Conservation (phyloP, 768 basidiomycete species). For the Lactifluus rugatus region DNA sequence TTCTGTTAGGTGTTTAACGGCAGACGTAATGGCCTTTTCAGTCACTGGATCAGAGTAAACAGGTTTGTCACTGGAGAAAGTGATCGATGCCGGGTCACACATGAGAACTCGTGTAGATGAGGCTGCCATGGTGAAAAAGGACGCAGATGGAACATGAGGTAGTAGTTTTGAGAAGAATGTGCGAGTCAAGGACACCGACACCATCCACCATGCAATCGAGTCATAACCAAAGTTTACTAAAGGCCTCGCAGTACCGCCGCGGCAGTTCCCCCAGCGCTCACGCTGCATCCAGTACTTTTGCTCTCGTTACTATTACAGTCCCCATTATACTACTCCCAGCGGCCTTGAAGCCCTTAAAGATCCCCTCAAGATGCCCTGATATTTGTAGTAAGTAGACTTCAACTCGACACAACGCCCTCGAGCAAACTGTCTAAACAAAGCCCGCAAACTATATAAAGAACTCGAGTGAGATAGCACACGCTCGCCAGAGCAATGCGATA, state of each 20-base stretch:
- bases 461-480: not conserved
- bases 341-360: too few species aligned
- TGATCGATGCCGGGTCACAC: constrained; percentile 56
- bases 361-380: too few species aligned
- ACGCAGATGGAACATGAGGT: not conserved
- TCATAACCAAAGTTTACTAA: not conserved
- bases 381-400: not conserved
- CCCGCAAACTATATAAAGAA: not conserved
- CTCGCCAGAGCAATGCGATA: constrained; percentile 3
- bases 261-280: too few species aligned
- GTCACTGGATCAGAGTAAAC: constrained; percentile 43
- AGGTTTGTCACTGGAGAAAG: constrained; percentile 44
- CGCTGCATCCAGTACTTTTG: too few species aligned
- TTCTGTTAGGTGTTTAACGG: constrained; percentile 44
- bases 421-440: not conserved
- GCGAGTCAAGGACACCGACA: not conserved
- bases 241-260: too few species aligned
- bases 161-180: not conserved
- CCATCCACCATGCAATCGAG: not conserved
- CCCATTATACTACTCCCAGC: too few species aligned
- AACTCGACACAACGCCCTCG: not conserved
- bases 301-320: too few species aligned
- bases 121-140: constrained; percentile 15
- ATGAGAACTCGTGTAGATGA: constrained; percentile 36
- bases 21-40: constrained; percentile 41